Conservation (phyloP, 2,329 filamentous ascomycete species). For the Hymenoscyphus infarciens region DNA sequence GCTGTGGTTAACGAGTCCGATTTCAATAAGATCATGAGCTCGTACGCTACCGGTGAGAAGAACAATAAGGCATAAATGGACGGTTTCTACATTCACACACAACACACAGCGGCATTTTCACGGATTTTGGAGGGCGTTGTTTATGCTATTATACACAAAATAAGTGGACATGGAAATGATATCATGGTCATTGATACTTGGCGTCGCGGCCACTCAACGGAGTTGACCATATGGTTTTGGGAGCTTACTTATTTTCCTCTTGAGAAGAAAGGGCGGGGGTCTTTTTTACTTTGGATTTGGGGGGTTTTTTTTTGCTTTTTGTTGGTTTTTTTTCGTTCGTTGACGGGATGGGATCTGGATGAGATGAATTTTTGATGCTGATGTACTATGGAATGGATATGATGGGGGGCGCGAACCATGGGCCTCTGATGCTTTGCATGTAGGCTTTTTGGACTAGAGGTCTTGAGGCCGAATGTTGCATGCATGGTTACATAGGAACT, state of each 20-base stretch:
- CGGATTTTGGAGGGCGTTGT: slow-evolving; percentile 10
- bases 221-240: background rate
- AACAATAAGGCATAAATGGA: slow-evolving; percentile 7
- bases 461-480: background rate
- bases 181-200: slow-evolving; percentile 13
- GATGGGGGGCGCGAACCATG: background rate
- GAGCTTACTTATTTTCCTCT: background rate
- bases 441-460: background rate
- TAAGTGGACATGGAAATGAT: slow-evolving; percentile 7
- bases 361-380: background rate
- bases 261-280: background rate
- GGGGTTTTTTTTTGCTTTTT: background rate
- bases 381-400: background rate
- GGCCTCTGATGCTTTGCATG: background rate
- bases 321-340: background rate
- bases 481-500: too few species aligned
- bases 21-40: slow-evolving; percentile 74
- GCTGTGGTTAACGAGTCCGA: slow-evolving; percentile 87
- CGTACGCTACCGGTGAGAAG: slow-evolving; percentile 43
- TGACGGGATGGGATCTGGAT: background rate
- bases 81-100: slow-evolving; percentile 3
- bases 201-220: slow-evolving; percentile 6
- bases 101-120: slow-evolving; percentile 9
- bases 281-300: background rate
- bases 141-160: slow-evolving; percentile 3